Conservation (phyloP, 495 filamentous ascomycete genomes). For the Aeminium ludgeri region DNA sequence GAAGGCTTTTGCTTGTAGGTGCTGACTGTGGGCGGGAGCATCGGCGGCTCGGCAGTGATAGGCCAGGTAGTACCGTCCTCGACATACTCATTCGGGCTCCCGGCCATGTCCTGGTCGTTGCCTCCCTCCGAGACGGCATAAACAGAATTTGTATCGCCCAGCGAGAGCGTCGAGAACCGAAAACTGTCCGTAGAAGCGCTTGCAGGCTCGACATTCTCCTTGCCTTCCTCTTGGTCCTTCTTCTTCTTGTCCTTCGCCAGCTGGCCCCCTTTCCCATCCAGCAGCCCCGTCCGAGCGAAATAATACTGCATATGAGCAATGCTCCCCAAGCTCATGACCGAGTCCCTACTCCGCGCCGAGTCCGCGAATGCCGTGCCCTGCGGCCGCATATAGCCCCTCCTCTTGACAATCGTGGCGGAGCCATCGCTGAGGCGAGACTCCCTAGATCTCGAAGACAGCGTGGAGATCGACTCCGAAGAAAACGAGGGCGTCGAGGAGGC, state of each 20-base stretch:
- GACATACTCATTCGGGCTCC: slow-evolving; percentile 43
- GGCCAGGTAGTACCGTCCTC: slow-evolving; percentile 34
- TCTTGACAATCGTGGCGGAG: slow-evolving; percentile 35
- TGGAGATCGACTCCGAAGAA: slow-evolving; percentile 51
- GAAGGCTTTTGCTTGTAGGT: slow-evolving; percentile 85
- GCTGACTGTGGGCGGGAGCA: slow-evolving; percentile 90
- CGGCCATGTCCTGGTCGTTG: slow-evolving; percentile 26
- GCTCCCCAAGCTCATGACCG: slow-evolving; percentile 86
- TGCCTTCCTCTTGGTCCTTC: slow-evolving; percentile 4
- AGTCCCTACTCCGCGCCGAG: slow-evolving; percentile 76
- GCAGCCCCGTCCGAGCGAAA: slow-evolving; percentile 80
- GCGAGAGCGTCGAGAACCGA: slow-evolving; percentile 4
- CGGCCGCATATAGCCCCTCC: slow-evolving; percentile 77
- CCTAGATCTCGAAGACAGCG: slow-evolving; percentile 33
- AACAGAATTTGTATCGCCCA: slow-evolving; percentile 7
- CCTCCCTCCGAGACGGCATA: slow-evolving; percentile 11
- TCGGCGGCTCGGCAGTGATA: slow-evolving; percentile 44
- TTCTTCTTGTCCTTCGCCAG: slow-evolving; percentile 45
- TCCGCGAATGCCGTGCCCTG: slow-evolving; percentile 80
- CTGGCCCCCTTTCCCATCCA: slow-evolving; percentile 86
- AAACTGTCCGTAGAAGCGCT: slow-evolving; percentile 2
- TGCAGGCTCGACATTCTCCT: slow-evolving; percentile 13
- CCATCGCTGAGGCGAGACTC: slow-evolving; percentile 26
- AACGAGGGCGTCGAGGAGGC: slow-evolving; percentile 61
- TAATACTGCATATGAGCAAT: slow-evolving; percentile 98